Evolutionary conservation across 192 early-diverging fungal genomes (phyloP).

Genomic region (Rhizophlyctis rosea): DNA sequence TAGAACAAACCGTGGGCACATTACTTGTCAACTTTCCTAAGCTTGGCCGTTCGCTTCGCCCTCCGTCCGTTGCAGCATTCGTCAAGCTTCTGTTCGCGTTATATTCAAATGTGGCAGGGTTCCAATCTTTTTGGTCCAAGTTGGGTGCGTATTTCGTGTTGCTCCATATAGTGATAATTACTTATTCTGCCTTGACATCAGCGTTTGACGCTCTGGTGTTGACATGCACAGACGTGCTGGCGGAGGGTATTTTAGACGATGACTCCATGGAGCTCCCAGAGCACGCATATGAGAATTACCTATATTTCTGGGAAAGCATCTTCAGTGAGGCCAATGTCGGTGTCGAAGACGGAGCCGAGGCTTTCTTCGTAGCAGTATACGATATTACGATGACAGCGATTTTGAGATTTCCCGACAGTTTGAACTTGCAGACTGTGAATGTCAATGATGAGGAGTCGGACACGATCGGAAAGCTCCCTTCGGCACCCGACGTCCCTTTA

Average conservation of each 20-base stretch:
- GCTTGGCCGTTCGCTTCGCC: constrained; percentile 21
- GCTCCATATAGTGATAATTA: no score
- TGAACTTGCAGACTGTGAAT: constrained; percentile 47
- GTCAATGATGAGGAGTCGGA: constrained; percentile 22
- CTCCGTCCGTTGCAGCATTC: constrained; percentile 44
- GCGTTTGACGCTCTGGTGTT: constrained; percentile 53
- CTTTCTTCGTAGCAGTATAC: constrained; percentile 44
- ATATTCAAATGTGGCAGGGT: constrained; percentile 31
- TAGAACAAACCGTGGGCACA: not conserved
- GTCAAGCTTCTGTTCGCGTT: constrained; percentile 53
- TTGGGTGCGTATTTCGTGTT: constrained; percentile 33
- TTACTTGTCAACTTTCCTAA: constrained; percentile 4
- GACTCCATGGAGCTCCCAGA: not conserved
- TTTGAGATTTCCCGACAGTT: constrained; percentile 38
- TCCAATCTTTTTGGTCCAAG: constrained; percentile 25
- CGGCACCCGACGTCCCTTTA: constrained; percentile 14
- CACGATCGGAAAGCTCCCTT: no score
- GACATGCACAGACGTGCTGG: constrained; percentile 44
- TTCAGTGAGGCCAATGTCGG: constrained; percentile 36
- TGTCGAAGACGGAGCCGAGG: no score
- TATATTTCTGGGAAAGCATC: constrained; percentile 60
- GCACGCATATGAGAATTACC: constrained; percentile 47
- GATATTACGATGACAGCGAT: constrained; percentile 48
- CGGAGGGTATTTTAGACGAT: constrained; percentile 19
- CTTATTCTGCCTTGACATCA: no score